Percentiles rank a stretch among this genome's conserved stretches.
phyloP scores from a whole-genome alignment of 768 basidiomycete genomes.

The Suillus cothurnatus region DNA sequence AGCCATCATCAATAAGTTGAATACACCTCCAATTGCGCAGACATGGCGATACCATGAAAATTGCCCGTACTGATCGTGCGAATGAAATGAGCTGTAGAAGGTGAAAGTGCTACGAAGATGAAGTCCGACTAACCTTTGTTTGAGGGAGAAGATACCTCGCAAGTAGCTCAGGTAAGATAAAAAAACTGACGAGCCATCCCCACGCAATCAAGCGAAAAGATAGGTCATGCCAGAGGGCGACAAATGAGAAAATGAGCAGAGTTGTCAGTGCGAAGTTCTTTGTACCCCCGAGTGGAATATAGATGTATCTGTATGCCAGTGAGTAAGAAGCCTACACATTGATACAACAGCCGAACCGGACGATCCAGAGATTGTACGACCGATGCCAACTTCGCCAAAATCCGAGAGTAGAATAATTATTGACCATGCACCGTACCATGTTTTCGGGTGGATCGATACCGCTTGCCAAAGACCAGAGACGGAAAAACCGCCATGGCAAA shows the following conservation, averaged over 20 bases:
- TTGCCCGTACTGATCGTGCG: slow-evolving; percentile 57
- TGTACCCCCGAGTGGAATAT: slow-evolving; percentile 87
- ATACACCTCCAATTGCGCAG: slow-evolving; percentile 78
- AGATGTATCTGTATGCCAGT: slow-evolving; percentile 74
- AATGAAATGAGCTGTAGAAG: slow-evolving; percentile 7
- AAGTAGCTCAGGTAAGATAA: slow-evolving; percentile 84
- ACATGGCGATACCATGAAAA: slow-evolving; percentile 83
- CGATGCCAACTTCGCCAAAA: slow-evolving; percentile 99
- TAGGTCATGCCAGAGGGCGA: slow-evolving; percentile 97
- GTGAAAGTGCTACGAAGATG: neutral
- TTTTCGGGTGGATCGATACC: slow-evolving; percentile 96
- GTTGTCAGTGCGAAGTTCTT: slow-evolving; percentile 61
- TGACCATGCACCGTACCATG: slow-evolving; percentile 98
- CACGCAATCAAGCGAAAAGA: slow-evolving; percentile 86
- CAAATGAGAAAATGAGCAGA: slow-evolving; percentile 88
- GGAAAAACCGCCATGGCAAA: slow-evolving; percentile 96
- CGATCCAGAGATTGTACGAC: slow-evolving; percentile 94
- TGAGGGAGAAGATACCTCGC: slow-evolving; percentile 62
- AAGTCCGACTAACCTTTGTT: slow-evolving; percentile 50
- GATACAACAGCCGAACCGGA: slow-evolving; percentile 54
- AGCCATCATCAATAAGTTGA: slow-evolving; percentile 90
- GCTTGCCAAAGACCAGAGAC: slow-evolving; percentile 87
- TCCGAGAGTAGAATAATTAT: slow-evolving; percentile 90
- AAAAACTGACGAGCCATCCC: slow-evolving; percentile 95
- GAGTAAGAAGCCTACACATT: slow-evolving; percentile 2